Percentiles rank a stretch among this genome's conserved stretches.
Evolutionary conservation across 305 asterid species (phyloP).

Genomic region (Solanum chacoense): DNA sequence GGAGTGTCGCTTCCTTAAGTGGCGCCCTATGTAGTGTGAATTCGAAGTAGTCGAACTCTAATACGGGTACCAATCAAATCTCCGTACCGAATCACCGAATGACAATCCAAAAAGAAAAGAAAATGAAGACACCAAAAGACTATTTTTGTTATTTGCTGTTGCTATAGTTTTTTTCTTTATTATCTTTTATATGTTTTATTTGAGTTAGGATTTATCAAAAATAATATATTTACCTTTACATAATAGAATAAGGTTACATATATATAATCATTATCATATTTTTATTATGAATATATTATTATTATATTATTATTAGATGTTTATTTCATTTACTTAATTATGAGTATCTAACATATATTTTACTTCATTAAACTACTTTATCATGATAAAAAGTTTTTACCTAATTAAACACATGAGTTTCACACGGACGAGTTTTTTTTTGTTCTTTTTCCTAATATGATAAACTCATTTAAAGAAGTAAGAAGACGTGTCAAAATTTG

Average conservation of each 20-base stretch:
- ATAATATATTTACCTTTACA: no score
- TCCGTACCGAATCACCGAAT: neutral
- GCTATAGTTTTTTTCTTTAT: neutral
- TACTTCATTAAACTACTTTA: no score
- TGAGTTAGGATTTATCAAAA: neutral
- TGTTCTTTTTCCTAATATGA: neutral
- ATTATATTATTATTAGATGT: no score
- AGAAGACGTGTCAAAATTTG: neutral
- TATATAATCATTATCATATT: no score
- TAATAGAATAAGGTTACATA: neutral
- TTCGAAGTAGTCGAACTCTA: neutral
- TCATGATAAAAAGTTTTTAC: neutral
- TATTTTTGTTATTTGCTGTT: no score
- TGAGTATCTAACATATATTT: no score
- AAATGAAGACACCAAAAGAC: neutral
- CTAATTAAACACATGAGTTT: neutral
- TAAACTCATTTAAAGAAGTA: neutral
- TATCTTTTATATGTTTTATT: no score
- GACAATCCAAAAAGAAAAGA: neutral
- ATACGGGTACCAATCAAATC: neutral
- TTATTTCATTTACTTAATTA: neutral
- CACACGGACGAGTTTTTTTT: neutral
- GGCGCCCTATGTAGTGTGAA: neutral
- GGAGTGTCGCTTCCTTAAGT: accelerated
- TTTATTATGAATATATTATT: no score